These are phyloP conservation scores for Potentilla sterilis DNA, from an alignment of 306 rosid species.

Conservation along the genomic window DNA sequence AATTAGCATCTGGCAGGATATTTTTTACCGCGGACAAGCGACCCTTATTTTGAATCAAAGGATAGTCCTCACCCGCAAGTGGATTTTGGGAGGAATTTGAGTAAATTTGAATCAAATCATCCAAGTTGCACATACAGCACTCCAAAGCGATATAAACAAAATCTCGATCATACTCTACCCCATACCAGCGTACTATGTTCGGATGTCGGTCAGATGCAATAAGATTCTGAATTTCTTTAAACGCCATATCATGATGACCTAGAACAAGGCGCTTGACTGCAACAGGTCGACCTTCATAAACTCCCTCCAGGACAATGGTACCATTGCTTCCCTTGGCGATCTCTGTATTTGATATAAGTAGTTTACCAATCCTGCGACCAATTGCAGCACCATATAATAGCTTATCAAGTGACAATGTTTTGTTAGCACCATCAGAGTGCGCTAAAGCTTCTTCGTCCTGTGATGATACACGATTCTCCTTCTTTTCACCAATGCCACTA, in stretches of 20 bases:
- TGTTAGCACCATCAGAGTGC: constrained; percentile 17
- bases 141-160: constrained; percentile 79
- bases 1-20: constrained; percentile 29
- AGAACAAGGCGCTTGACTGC: constrained; percentile 89
- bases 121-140: constrained; percentile 70
- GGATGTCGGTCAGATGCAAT: constrained; percentile 76
- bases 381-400: constrained; percentile 34
- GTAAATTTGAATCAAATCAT: constrained; percentile 49
- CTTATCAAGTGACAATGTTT: constrained; percentile 29
- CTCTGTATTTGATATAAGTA: constrained; percentile 54
- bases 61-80: constrained; percentile 26
- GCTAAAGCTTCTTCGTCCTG: constrained; percentile 31
- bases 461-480: constrained; percentile 25
- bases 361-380: constrained; percentile 71
- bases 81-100: constrained; percentile 29
- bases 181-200: constrained; percentile 82
- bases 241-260: constrained; percentile 67
- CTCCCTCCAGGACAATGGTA: constrained; percentile 73
- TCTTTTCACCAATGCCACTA: constrained; percentile 27
- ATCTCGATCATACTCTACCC: constrained; percentile 76
- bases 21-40: constrained; percentile 38
- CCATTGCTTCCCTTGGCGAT: constrained; percentile 92
- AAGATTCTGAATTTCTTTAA: constrained; percentile 74
- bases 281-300: constrained; percentile 67
- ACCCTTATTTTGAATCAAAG: constrained; percentile 26